These are phyloP conservation scores for Apiospora malaysiana DNA, from an alignment of 2,329 filamentous ascomycete genomes.

Conservation along the genomic window DNA sequence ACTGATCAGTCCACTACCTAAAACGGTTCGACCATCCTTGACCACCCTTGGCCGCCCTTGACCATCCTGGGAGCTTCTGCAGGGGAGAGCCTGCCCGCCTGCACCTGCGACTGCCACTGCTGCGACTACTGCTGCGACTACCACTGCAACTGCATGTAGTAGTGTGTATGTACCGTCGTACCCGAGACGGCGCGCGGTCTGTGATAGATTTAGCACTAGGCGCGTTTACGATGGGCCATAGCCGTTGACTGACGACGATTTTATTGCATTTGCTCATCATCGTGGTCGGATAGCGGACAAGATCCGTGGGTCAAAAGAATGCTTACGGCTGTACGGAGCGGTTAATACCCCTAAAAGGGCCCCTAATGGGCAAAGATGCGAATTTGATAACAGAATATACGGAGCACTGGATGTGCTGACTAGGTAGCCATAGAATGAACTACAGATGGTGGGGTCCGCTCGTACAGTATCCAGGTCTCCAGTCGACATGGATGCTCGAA, in stretches of 20 bases:
- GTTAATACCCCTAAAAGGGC: too few relatives aligned
- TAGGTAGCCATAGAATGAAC: too few relatives aligned
- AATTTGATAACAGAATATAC: too few relatives aligned
- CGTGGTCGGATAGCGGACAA: too few relatives aligned
- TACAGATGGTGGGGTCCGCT: not conserved
- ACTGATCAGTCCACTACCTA: slow-evolving; percentile 13
- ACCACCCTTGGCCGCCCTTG: not conserved
- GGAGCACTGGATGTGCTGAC: not conserved
- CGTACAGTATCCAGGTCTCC: not conserved
- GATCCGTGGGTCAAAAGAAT: too few relatives aligned
- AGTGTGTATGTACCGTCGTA: not conserved
- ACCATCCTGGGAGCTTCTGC: not conserved
- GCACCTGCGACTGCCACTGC: not conserved
- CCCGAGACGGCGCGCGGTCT: not conserved
- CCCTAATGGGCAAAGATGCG: too few relatives aligned
- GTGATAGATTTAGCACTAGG: not conserved
- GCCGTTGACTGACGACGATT: not conserved
- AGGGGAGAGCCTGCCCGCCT: not conserved
- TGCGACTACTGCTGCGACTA: not conserved
- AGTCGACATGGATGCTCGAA: not conserved
- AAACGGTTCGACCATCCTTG: slow-evolving; percentile 9
- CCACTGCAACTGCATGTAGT: not conserved
- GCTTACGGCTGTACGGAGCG: too few relatives aligned
- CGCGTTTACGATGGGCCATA: not conserved
- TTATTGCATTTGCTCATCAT: too few relatives aligned